A percentile compares a stretch with the other conserved stretches of the same genome.
Evolutionary conservation across 1,284 basidiomycete genomes (phyloP).

Genomic region (Cryptococcus hybrid): DNA sequence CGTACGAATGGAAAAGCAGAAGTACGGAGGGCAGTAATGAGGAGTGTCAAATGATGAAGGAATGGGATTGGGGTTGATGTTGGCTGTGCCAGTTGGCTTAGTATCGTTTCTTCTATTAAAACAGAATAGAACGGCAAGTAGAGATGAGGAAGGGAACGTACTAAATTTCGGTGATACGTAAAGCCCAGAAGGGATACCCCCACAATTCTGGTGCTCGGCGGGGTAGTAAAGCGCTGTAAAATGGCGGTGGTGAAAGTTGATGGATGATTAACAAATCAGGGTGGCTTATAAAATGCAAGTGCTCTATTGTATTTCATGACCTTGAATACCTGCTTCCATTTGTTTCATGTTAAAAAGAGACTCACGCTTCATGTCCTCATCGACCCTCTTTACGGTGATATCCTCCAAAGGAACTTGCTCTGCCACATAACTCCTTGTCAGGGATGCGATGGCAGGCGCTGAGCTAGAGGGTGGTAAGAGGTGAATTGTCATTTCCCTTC

Average conservation of each 20-base stretch:
- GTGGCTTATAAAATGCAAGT: conserved; percentile 18
- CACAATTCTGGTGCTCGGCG: conserved; percentile 34
- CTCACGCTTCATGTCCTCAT: conserved; percentile 12
- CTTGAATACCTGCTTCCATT: background rate
- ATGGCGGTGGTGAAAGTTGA: conserved; percentile 19
- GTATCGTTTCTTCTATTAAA: background rate
- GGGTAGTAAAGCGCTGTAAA: conserved; percentile 23
- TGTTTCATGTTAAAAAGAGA: background rate
- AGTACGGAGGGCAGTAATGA: conserved; percentile 8
- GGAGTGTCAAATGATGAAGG: conserved; percentile 7
- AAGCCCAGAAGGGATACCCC: conserved; percentile 39
- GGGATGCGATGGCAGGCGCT: background rate
- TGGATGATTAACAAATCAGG: conserved; percentile 38
- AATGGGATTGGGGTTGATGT: conserved; percentile 26
- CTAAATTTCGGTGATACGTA: conserved; percentile 42
- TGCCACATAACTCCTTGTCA: conserved; percentile 5
- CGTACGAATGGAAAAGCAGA: conserved; percentile 15
- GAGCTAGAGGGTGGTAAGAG: conserved; percentile 12
- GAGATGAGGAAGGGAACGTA: conserved; percentile 7
- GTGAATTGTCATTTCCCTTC: conserved; percentile 3
- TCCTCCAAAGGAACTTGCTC: conserved; percentile 1
- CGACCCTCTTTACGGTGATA: conserved; percentile 5
- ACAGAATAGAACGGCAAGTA: background rate
- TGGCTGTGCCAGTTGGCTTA: conserved; percentile 10
- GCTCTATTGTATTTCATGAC: conserved; percentile 2